Base-by-base conservation (phyloP, 306 rosid genomes). In the Casuarina equisetifolia region DNA sequence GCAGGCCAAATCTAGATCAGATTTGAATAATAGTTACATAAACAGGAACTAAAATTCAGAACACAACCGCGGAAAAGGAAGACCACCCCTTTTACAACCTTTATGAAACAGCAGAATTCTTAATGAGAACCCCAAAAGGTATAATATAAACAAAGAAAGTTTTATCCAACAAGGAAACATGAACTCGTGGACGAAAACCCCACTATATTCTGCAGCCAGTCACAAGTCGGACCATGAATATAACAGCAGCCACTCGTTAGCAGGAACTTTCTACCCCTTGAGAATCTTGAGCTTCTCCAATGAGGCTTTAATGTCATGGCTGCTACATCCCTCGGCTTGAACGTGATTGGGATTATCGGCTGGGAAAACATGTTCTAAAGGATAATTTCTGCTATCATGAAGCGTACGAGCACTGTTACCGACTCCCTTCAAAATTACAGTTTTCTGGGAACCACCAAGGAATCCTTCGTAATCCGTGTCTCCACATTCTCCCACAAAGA, bases 401-500 rank as follows among this genome's bases (percentile, higher is more conserved):
- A 88, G 86, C 69, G 57, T 83, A 19, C 74, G 53, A 44, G 89
- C 80, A 45, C 74, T 72, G 49, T 43, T 39, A 5, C 80, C 74
- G 10, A 85, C 67, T 52, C 88, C 88, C 74, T 76, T 87, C 66
- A 88, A 12, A 76, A 85, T 74, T 39, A 78, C 69, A 46, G 84
- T 85, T 74, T 83, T 88, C 79, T 81, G 91, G 44, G 74, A 53
- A 20, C 91, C 91, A 2, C 91, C 89, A 40, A 85, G 57, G 83
- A 85, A 70, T 55, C 85, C 86, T 81, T 88, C 91, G 61, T 88
- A 85, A 64, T 88, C 91, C 4, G 91, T 88, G 84, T 88, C 91
- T 1, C 91, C 91, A 20, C 48, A 74, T 77, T 88, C 91, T 77
- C 89, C 91, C 84, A 81, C 83, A n/a, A 85, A 81, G 36, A 84